Evolutionary conservation across 2,329 filamentous ascomycete genomes (phyloP), one percentile per base, ranked within the genome.

Genomic region (Trichocomaceae sp.): DNA sequence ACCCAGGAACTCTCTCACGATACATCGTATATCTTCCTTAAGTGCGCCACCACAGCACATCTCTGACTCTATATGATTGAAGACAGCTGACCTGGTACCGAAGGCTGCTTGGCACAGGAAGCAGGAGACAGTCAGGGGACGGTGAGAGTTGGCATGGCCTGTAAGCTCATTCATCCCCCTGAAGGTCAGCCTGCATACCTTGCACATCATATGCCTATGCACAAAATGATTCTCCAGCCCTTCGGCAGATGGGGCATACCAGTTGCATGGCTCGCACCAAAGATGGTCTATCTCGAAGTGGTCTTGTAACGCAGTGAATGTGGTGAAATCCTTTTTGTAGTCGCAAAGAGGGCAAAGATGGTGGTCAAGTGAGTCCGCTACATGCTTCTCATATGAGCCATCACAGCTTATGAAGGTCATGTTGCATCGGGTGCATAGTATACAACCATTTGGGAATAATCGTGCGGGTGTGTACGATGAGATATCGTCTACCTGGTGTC

Each of bases 41-140:
- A 47, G 55, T 31, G 59, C 55, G 13, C 59, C 61, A 5, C 59
- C 58, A 8, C 42, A 12, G 22, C 62, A 62, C n/a, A 53, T 57
- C n/a, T 52, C 57, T 1, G 61, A 62, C 45, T 64, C 62, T 10
- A 64, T 52, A 39, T 64, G 62, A 33, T 61, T 62, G 50, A 63
- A 63, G 22, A 56, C 47, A 0, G 59, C 59, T 2, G 62, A 60
- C 15, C 60, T 49, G 1, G 59, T 52, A 4, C 50, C 47, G 39
- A 63, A 63, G 13, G 54, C 50, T n/a, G 57, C 44, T 3, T 42
- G 15, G 20, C 61, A 64, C 19, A 62, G 57, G 39, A 58, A 55
- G 42, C 61, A 64, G 9, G 37, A 8, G 4, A 61, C 56, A 2
- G 39, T 58, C 23, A 52, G 46, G 10, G 58, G 62, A 10, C 62